Conservation (phyloP, 1,284 basidiomycete species). For the Mrakiaceae sp. region DNA sequence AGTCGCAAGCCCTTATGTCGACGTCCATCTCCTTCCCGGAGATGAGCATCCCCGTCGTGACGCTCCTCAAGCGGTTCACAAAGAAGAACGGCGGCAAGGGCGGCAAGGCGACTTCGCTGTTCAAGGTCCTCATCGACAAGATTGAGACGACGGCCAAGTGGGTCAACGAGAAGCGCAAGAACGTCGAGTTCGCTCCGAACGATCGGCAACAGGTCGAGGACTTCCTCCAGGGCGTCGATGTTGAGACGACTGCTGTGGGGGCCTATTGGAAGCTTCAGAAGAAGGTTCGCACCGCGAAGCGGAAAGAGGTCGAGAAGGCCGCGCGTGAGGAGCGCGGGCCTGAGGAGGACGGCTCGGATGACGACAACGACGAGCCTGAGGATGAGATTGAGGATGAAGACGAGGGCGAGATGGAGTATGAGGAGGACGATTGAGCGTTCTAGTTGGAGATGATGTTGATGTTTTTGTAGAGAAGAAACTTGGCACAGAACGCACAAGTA, state of each 20-base stretch:
- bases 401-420: conserved; percentile 16
- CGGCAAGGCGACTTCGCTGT: conserved; percentile 32
- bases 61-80: conserved; percentile 54
- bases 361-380: not conserved
- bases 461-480: too few relatives aligned
- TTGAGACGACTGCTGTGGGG: conserved; percentile 63
- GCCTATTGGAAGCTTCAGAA: conserved; percentile 68
- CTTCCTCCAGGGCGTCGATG: conserved; percentile 55
- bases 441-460: too few relatives aligned
- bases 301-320: conserved; percentile 53
- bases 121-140: conserved; percentile 70
- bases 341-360: conserved; percentile 14
- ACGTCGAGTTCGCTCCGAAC: conserved; percentile 60
- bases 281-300: conserved; percentile 66
- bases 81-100: conserved; percentile 46
- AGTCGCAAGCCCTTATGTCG: conserved; percentile 55
- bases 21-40: conserved; percentile 86
- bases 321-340: conserved; percentile 17
- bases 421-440: conserved; percentile 6
- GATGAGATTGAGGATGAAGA: conserved; percentile 13
- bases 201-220: conserved; percentile 53
- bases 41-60: conserved; percentile 70
- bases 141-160: conserved; percentile 70
- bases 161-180: conserved; percentile 57
- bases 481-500: too few relatives aligned